Base-by-base conservation (phyloP, 2,329 filamentous ascomycete genomes). In the Botrytis squamosa region DNA sequence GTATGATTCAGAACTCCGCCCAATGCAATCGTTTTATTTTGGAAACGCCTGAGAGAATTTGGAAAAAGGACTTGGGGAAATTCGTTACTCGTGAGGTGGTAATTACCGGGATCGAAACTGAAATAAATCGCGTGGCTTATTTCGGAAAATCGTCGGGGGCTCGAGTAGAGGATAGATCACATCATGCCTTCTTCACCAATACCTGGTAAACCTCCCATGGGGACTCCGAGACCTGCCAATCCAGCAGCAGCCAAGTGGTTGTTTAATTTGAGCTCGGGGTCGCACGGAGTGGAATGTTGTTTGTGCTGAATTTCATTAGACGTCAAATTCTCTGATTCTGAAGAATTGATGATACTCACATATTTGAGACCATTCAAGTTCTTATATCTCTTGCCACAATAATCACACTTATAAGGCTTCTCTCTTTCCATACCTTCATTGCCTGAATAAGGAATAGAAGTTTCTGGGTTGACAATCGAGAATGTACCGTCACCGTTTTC, bases 361-460 rank as follows among this genome's bases (percentile, higher is more conserved):
- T 99, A 99, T 90, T 99, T 99, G 76, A 99, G 88, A 10, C 96
- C 96, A 83, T 99, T 99, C 75, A 99, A 84, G 81, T 99, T 99
- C 90, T 99, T 99, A 85, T 99, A 99, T 70, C 96, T 92, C 86
- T 99, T 99, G 80, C 95, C 95, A 81, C 96, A 99, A 18, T 94
- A 92, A 77, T 98, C 95, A 83, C 96, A 99, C 81, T 95, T 95
- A 82, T 98, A 98, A 4, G 96, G 96, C 85, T 99, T 99, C 85
- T 98, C 95, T 83, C 98, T 99, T 84, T 99, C 96, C 96, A 99
- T 99, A n/a, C 96, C 96, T 52, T 97, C 86, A 1, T 96, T 98
- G 46, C 96, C 96, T 0, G 96, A 96, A 77, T 98, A 99, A 0
- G 96, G 96, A 1, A 94, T 89, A 42, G 93, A 96, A 0, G 96